These are phyloP conservation scores for Neonectria hederae DNA, from an alignment of 2,329 filamentous ascomycete species.

Conservation along the genomic window DNA sequence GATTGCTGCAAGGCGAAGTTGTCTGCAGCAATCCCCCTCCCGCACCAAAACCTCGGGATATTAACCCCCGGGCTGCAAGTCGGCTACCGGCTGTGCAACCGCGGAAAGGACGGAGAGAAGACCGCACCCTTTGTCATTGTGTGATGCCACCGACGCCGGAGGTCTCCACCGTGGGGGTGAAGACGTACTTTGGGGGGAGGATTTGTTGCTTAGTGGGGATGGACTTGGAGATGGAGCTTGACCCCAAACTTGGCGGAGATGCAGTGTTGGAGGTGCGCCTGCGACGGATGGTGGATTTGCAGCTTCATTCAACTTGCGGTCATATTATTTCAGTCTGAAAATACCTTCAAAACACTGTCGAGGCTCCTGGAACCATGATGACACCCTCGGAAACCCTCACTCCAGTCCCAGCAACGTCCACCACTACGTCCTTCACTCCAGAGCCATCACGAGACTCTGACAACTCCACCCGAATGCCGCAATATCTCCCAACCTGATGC, in stretches of 20 bases:
- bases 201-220: not conserved
- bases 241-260: not conserved
- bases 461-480: slow-evolving; percentile 6
- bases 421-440: not conserved
- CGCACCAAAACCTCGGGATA: slow-evolving; percentile 21
- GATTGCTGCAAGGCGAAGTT: not conserved
- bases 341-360: not conserved
- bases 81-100: slow-evolving; percentile 19
- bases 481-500: slow-evolving; percentile 5
- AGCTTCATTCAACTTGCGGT: not conserved
- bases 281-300: not conserved
- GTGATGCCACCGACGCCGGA: slow-evolving; percentile 18
- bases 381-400: not conserved
- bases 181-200: not conserved
- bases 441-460: not conserved
- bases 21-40: not conserved
- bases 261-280: not conserved
- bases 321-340: not conserved
- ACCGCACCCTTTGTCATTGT: slow-evolving; percentile 22
- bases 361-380: not conserved
- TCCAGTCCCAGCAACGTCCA: not conserved
- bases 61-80: slow-evolving; percentile 16
- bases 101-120: slow-evolving; percentile 36
- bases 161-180: slow-evolving; percentile 13
- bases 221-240: not conserved